A percentile compares a stretch with the other conserved stretches of the same genome.
Conservation (phyloP, 331 rosid species). For the Malus hybrid region DNA sequence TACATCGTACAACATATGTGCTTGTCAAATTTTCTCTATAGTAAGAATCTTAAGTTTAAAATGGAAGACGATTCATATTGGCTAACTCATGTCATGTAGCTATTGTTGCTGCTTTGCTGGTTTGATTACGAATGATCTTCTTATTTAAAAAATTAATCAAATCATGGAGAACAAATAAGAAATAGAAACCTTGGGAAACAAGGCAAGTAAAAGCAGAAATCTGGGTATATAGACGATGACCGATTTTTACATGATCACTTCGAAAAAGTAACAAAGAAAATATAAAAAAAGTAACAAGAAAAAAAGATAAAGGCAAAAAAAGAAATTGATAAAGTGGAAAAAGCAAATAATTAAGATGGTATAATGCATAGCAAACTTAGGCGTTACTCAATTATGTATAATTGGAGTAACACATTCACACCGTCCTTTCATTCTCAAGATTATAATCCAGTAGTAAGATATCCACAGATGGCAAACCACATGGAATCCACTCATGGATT, state of each 20-base stretch:
- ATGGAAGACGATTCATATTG: too few species aligned
- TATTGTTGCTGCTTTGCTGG: too few species aligned
- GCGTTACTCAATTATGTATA: background rate
- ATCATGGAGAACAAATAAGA: background rate
- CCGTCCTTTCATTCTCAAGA: background rate
- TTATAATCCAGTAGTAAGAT: background rate
- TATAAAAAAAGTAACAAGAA: too few species aligned
- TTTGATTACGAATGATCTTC: too few species aligned
- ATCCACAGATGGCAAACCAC: background rate
- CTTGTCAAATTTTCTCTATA: background rate
- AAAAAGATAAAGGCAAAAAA: background rate
- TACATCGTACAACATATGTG: too few species aligned
- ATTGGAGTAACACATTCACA: constrained; percentile 9
- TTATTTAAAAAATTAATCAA: too few species aligned
- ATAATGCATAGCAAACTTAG: background rate
- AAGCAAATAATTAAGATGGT: background rate
- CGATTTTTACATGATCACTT: background rate
- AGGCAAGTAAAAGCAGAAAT: background rate
- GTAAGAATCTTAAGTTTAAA: too few species aligned
- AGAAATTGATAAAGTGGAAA: background rate
- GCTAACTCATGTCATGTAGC: too few species aligned
- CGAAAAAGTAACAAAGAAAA: background rate
- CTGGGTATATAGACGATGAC: background rate
- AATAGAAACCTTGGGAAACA: background rate
- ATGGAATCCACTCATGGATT: background rate